Conservation (phyloP, 192 early-diverging fungal genomes). For the Backusella morwellensis region DNA sequence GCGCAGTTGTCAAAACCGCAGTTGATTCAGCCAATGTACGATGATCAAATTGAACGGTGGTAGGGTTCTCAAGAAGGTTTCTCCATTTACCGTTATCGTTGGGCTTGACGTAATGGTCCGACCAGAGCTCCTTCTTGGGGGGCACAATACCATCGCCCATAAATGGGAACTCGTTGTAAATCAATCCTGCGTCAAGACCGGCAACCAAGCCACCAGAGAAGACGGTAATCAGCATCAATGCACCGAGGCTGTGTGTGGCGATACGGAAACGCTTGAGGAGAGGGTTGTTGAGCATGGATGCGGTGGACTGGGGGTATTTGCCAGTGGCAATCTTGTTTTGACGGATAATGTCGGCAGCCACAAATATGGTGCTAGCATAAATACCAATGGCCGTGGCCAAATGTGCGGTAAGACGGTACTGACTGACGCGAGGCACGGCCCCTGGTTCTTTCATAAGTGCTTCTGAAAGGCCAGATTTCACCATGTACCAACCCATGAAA, state of each 20-base stretch:
- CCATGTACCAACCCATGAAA: constrained; percentile 98
- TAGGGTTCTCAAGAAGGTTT: constrained; percentile 92
- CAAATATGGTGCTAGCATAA: constrained; percentile 73
- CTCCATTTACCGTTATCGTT: constrained; percentile 62
- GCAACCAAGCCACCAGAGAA: constrained; percentile 95
- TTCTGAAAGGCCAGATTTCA: constrained; percentile 85
- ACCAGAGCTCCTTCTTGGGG: constrained; percentile 61
- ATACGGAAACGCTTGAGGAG: constrained; percentile 58
- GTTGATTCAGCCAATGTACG: constrained; percentile 88
- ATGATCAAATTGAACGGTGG: constrained; percentile 95
- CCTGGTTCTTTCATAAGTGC: constrained; percentile 75
- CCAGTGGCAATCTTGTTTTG: constrained; percentile 59
- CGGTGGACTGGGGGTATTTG: constrained; percentile 36
- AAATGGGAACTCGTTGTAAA: constrained; percentile 96
- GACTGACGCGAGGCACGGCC: constrained; percentile 87
- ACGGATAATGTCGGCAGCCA: constrained; percentile 77
- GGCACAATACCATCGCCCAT: constrained; percentile 91
- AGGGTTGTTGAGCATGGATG: constrained; percentile 51
- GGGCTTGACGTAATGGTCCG: constrained; percentile 45
- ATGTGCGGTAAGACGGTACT: constrained; percentile 92
- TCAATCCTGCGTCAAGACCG: constrained; percentile 92
- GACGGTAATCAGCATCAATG: constrained; percentile 81
- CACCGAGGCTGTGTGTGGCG: constrained; percentile 60
- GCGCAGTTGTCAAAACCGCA: constrained; percentile 60
- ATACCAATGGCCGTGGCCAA: constrained; percentile 85